Conservation (phyloP, 345 rosid species). For the Hibiscus mutabilis region DNA sequence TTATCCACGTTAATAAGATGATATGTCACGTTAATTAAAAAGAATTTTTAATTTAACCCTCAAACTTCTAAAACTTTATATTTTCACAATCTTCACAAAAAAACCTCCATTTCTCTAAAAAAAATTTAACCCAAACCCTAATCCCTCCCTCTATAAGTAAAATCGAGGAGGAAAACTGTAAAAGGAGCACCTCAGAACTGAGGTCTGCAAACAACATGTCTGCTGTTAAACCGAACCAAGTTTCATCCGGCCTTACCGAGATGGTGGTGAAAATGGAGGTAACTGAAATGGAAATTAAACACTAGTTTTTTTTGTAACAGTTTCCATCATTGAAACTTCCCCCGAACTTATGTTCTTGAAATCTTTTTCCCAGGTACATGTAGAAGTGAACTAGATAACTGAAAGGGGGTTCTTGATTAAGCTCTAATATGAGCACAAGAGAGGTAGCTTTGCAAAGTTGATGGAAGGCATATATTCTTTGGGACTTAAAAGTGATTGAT, state of each 20-base stretch:
- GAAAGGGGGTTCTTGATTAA: slow-evolving; percentile 46
- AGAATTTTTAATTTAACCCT: no score
- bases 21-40: no score
- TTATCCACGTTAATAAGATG: no score
- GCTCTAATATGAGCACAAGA: slow-evolving; percentile 33
- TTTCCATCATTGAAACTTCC: neutral
- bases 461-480: slow-evolving; percentile 48
- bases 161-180: slow-evolving; percentile 35
- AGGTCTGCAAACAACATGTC: slow-evolving; percentile 12
- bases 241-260: slow-evolving; percentile 1
- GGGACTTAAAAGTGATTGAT: slow-evolving; percentile 52
- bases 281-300: neutral
- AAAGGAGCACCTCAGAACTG: slow-evolving; percentile 16
- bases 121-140: no score
- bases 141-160: no score
- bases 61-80: no score
- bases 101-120: no score
- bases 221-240: slow-evolving; percentile 13
- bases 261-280: slow-evolving; percentile 27
- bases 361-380: slow-evolving; percentile 34
- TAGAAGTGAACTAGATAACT: slow-evolving; percentile 52
- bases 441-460: slow-evolving; percentile 54
- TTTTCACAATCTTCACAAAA: no score
- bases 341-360: no score
- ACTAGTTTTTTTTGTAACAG: neutral